Evolutionary conservation across 495 filamentous ascomycete genomes (phyloP), one percentile per base, ranked within the genome.

Genomic region (Staphylotrichum longicolle): DNA sequence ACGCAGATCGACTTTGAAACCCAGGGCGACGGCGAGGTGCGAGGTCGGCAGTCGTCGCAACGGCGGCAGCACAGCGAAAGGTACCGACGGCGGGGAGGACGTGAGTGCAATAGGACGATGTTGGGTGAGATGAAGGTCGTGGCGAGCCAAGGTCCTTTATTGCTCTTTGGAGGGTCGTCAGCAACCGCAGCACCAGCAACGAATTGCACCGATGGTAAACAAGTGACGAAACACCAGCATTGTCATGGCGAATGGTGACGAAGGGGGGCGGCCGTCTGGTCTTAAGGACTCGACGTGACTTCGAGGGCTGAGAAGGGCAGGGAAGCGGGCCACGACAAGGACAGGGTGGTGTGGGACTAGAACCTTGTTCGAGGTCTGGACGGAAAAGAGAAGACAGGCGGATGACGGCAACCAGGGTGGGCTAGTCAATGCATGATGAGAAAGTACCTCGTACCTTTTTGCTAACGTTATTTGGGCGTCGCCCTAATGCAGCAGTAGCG

Each of bases 381-480:
- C 4, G 45, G 33, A 12, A 12, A 27, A 27, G 20, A 27, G 20
- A 27, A 27, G 20, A 27, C 20, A 27, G 20, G 20, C 20, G 20
- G 20, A 53, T 53, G 52, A 42, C 52, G 37, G 39, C 52, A 54
- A 42, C 5, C 37, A 39, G 6, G 37, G 37, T 39, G 37, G 37
- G 37, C 10, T 6, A 39, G 37, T 39, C 1, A 5, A 35, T n/a
- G 48, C 48, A 35, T 7, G 10, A 54, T 10, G 3, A 11, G 27
- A 33, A 60, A 55, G 58, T 65, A 61, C 39, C 39, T 60, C 62
- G 67, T 70, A 70, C 68, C 68, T 70, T 48, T 52, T 27, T 27
- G 1, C 20, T 27, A 27, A 27, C 20, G 37, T 6, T 39, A 50
- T 63, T 58, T 51, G 47, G 39, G 20, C n/a, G 20, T 30, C n/a